phyloP scores from a whole-genome alignment of 2,329 filamentous ascomycete genomes.

The Hymenoscyphus occultus region DNA sequence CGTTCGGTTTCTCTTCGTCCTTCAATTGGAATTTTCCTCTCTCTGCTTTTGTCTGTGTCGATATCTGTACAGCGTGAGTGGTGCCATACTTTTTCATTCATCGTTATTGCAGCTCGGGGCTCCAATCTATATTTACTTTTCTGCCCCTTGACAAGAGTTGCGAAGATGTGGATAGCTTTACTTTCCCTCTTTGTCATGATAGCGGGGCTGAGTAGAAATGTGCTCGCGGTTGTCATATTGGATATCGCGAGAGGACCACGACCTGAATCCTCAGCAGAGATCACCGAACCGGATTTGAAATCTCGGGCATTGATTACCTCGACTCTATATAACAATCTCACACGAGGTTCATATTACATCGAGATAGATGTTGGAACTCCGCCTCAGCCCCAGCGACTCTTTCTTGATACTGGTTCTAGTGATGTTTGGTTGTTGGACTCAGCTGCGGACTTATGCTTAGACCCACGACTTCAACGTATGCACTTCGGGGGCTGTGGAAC shows the following conservation, averaged over 20 bases:
- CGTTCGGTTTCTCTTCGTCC: neutral
- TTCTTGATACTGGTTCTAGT: conserved; percentile 61
- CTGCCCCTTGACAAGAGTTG: neutral
- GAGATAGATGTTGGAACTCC: conserved; percentile 56
- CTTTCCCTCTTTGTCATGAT: neutral
- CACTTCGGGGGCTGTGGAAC: conserved; percentile 39
- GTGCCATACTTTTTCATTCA: conserved; percentile 51
- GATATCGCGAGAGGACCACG: conserved; percentile 4
- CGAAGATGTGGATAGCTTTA: conserved; percentile 7
- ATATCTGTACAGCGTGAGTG: neutral
- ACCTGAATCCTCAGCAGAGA: neutral
- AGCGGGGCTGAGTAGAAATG: neutral
- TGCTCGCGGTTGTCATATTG: conserved; percentile 4
- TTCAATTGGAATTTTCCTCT: neutral
- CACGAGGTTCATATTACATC: conserved; percentile 46
- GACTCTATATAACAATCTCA: conserved; percentile 47
- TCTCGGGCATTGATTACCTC: conserved; percentile 20
- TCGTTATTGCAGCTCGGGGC: conserved; percentile 48
- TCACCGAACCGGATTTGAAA: conserved; percentile 2
- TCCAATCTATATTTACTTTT: neutral
- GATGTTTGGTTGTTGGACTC: conserved; percentile 54
- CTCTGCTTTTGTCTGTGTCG: neutral
- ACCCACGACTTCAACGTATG: conserved; percentile 16
- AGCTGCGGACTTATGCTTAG: conserved; percentile 31
- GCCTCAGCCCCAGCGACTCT: conserved; percentile 50